phyloP scores from a whole-genome alignment of 169 alveolate species.

The Cryptosporidium bovis region DNA sequence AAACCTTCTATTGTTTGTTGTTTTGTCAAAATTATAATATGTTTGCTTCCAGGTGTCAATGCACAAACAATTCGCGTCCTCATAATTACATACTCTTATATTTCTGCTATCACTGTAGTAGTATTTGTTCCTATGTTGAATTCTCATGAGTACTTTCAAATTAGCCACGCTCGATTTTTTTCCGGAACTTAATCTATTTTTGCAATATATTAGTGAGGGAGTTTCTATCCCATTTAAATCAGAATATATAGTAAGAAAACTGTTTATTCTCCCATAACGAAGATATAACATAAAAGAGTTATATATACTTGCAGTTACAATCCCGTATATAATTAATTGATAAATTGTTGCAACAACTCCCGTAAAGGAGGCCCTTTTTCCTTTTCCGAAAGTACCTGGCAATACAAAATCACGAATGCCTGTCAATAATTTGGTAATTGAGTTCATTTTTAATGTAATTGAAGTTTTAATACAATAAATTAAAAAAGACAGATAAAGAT shows the following conservation, averaged over 20 bases:
- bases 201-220: slow-evolving; percentile 54
- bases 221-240: slow-evolving; percentile 58
- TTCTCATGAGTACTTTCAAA: slow-evolving; percentile 16
- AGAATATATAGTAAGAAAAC: slow-evolving; percentile 69
- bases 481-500: no score
- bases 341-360: slow-evolving; percentile 57
- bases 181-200: slow-evolving; percentile 2
- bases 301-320: slow-evolving; percentile 55
- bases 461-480: no score
- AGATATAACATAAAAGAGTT: slow-evolving; percentile 53
- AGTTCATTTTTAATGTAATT: no score
- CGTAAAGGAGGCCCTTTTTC: slow-evolving; percentile 51
- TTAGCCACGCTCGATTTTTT: slow-evolving; percentile 24
- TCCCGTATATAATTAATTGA: slow-evolving; percentile 32
- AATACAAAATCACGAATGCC: slow-evolving; percentile 47
- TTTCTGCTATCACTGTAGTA: slow-evolving; percentile 45
- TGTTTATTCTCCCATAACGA: slow-evolving; percentile 59
- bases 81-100: slow-evolving; percentile 36
- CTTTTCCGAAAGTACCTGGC: slow-evolving; percentile 70
- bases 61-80: slow-evolving; percentile 36
- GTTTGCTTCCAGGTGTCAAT: slow-evolving; percentile 57
- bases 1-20: neutral
- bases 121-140: slow-evolving; percentile 19
- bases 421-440: neutral
- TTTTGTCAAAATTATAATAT: slow-evolving; percentile 2